Base-by-base conservation (phyloP, 331 rosid genomes). In the Dryas integrifolia region DNA sequence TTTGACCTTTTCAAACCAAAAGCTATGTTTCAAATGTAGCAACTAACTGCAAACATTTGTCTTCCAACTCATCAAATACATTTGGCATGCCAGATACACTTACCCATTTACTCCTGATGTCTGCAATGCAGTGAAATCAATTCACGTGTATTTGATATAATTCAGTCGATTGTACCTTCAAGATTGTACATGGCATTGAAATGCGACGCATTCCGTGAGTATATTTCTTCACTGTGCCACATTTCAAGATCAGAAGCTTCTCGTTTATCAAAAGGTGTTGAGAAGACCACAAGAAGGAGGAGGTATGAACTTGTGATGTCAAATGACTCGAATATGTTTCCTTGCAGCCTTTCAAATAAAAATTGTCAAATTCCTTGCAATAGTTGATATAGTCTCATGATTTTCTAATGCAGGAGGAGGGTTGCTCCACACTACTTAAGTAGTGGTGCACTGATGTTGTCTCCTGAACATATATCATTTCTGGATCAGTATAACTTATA, bases 231-330 rank as follows among this genome's bases (percentile, higher is more conserved):
- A 3, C 40, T 95, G 81, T 85, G 90, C 73, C 81, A 69, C 70
- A 95, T 95, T 79, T 86, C 96, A 48, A 85, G 82, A 74, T 82
- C 88, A 48, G 99, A 95, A 75, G 82, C 91, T 65, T 81, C 66
- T 64, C 96, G 96, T 12, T 50, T 82, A 70, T 85, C 90, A 45
- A 78, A 84, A 69, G 80, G 84, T 40, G 49, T 47, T 13, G 84
- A 76, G 76, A 85, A 39, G 72, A 88, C 75, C 56, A 71, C 48
- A 50, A 83, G 86, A 78, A 81, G 82, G 72, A 81, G 82, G 72
- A 95, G 96, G 98, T 95, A 75, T 18, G 72, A 69, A 47, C 41
- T 64, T 30, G 52, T 46, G 26, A 66, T 49, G 72, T 68, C 21
- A 58, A 69, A 69, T 30, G 35, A 30, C 35, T 30, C 35, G 3